A percentile compares a stretch with the other conserved stretches of the same genome.
Evolutionary conservation across 1,284 basidiomycete species (phyloP).

Genomic region (Fistulina hepatica): DNA sequence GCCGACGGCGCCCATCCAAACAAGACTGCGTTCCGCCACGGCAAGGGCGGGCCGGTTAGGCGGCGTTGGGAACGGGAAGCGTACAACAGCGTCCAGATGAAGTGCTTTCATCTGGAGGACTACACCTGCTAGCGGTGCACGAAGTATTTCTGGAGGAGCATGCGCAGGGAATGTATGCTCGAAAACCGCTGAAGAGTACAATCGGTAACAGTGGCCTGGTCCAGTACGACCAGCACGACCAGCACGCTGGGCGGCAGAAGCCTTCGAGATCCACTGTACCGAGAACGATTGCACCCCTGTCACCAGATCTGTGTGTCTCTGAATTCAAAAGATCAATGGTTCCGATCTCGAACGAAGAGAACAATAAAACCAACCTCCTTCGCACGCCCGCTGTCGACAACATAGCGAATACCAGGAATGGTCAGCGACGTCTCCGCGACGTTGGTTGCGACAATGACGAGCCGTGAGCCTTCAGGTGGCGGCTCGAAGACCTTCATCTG

Average conservation of each 20-base stretch:
- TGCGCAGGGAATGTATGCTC: slow-evolving; percentile 90
- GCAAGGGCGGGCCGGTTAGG: slow-evolving; percentile 74
- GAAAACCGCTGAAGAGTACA: slow-evolving; percentile 83
- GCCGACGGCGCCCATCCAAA: slow-evolving; percentile 73
- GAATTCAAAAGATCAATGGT: slow-evolving; percentile 23
- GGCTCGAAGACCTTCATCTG: slow-evolving; percentile 95
- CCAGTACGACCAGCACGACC: slow-evolving; percentile 96
- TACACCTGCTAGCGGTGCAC: slow-evolving; percentile 95
- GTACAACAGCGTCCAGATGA: slow-evolving; percentile 94
- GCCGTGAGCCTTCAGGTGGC: slow-evolving; percentile 74
- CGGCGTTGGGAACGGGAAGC: slow-evolving; percentile 97
- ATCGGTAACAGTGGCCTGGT: slow-evolving; percentile 85
- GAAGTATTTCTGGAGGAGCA: slow-evolving; percentile 84
- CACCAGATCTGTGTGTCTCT: slow-evolving; percentile 94
- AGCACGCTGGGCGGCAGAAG: slow-evolving; percentile 89
- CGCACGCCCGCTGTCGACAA: slow-evolving; percentile 91
- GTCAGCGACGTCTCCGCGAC: slow-evolving; percentile 98
- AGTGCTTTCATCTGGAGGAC: slow-evolving; percentile 99
- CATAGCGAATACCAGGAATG: slow-evolving; percentile 96
- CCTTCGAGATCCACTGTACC: slow-evolving; percentile 93
- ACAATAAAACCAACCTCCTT: slow-evolving; percentile 62
- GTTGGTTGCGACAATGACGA: slow-evolving; percentile 96
- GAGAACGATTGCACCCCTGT: slow-evolving; percentile 95
- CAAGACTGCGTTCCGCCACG: slow-evolving; percentile 77
- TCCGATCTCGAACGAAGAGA: slow-evolving; percentile 3